Evolutionary conservation across 768 basidiomycete genomes (phyloP), one percentile per base, ranked within the genome.

Genomic region (Russula sp.): DNA sequence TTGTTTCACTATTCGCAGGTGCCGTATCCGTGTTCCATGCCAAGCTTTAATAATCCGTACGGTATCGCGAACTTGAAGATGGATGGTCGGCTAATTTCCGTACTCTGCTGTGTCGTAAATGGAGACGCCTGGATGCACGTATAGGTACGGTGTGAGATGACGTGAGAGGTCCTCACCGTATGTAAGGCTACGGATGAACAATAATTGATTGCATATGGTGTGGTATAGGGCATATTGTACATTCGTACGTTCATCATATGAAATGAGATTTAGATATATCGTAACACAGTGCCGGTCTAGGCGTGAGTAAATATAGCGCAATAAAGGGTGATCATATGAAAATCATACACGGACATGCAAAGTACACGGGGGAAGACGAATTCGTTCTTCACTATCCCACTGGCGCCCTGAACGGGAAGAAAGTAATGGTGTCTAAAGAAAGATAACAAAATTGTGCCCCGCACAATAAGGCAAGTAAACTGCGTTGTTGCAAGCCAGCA

Each of bases 381-480:
- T 4, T 35, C 45, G 4, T 20, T 36, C 39, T 52, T 55, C 16
- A 22, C 34, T 35, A 20, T 35, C 38, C 54, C 54, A 43, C 52
- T 54, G 48, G 60, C 51, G 13, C 34, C 55, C 41, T 22, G 14
- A 57, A 57, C 41, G 22, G 54, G 53, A 61, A 48, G 25, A 49
- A 34, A 48, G 20, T n/a, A 48, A 22, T 38, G n/a, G 38, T 18
- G 48, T 36, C 41, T 38, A 61, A 39, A 32, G 56, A 51, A 29
- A 51, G 60, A 61, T 61, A 45, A 57, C 35, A 22, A 46, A 29
- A 51, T 22, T 20, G 38, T 51, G 43, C 25, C 38, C 38, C 29
- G 34, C 52, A 52, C 43, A 22, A 58, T 39, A 62, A 47, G 45
- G 50, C 35, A 62, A 43, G 36, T n/a, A 58, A 32, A 46, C 43